These are phyloP conservation scores for Lichtheimia corymbifera DNA, from an alignment of 371 early-diverging fungal species.

Conservation along the genomic window DNA sequence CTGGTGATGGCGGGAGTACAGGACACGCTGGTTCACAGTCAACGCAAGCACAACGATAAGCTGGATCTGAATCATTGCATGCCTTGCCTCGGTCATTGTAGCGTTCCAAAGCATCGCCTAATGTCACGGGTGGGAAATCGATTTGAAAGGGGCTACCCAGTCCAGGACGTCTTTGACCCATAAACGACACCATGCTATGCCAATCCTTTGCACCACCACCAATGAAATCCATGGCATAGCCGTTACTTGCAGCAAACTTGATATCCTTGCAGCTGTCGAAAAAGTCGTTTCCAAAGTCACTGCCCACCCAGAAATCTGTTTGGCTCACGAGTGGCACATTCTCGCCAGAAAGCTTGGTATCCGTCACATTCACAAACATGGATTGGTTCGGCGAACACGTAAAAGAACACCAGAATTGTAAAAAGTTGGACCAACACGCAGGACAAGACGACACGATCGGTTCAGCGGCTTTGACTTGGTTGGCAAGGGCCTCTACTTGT, in stretches of 20 bases:
- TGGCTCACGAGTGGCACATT: slow-evolving; percentile 46
- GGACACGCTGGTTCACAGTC: slow-evolving; percentile 71
- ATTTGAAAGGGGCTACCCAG: slow-evolving; percentile 77
- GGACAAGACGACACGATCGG: slow-evolving; percentile 70
- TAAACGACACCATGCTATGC: slow-evolving; percentile 63
- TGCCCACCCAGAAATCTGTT: slow-evolving; percentile 64
- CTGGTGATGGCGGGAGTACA: slow-evolving; percentile 52
- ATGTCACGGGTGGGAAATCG: slow-evolving; percentile 52
- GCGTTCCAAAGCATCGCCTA: slow-evolving; percentile 23
- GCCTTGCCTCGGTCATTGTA: slow-evolving; percentile 47
- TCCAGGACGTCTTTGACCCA: slow-evolving; percentile 63
- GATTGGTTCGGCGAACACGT: slow-evolving; percentile 76
- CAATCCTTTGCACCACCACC: slow-evolving; percentile 75
- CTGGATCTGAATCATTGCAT: slow-evolving; percentile 63
- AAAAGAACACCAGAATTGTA: slow-evolving; percentile 72
- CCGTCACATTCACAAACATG: slow-evolving; percentile 69
- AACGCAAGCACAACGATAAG: slow-evolving; percentile 71
- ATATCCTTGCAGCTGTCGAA: slow-evolving; percentile 78
- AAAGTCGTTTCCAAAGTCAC: slow-evolving; percentile 61
- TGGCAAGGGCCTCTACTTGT: slow-evolving; percentile 55
- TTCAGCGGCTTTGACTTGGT: slow-evolving; percentile 58
- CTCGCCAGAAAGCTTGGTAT: slow-evolving; percentile 19
- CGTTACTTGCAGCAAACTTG: slow-evolving; percentile 70
- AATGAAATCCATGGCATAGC: slow-evolving; percentile 74
- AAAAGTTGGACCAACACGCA: slow-evolving; percentile 78